These are phyloP conservation scores for Ustilago vetiveriae DNA, from an alignment of 1,284 basidiomycete genomes.

Conservation along the genomic window DNA sequence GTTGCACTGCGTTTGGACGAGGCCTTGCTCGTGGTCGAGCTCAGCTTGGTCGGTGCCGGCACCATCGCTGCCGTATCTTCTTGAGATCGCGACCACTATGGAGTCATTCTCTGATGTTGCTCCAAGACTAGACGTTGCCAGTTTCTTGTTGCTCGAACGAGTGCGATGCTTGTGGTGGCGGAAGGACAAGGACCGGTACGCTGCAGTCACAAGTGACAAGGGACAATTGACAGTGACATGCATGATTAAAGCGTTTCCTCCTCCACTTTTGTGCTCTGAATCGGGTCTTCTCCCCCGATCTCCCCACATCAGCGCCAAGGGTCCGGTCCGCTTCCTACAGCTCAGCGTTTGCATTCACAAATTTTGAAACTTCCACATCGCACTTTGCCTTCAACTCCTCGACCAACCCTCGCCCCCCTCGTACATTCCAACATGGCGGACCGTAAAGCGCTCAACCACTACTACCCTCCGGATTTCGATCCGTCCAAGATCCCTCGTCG, in stretches of 20 bases:
- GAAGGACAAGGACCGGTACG: no score
- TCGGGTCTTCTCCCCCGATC: no score
- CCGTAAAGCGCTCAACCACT: constrained; percentile 68
- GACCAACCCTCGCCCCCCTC: background rate
- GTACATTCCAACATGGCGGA: constrained; percentile 65
- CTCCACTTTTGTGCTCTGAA: background rate
- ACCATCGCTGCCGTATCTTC: constrained; percentile 15
- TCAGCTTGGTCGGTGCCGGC: constrained; percentile 32
- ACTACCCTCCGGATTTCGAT: constrained; percentile 84
- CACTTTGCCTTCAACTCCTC: no score
- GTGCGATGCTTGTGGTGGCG: no score
- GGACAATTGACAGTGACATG: background rate
- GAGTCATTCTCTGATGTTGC: constrained; percentile 4
- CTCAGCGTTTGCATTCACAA: background rate
- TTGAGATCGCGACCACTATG: background rate
- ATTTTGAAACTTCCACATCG: no score
- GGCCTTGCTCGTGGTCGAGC: constrained; percentile 18
- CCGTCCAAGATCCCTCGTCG: constrained; percentile 92
- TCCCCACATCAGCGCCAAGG: no score
- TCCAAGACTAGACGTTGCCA: no score
- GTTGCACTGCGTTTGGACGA: constrained; percentile 7
- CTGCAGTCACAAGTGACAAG: background rate
- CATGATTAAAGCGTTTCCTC: background rate
- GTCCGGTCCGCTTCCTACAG: background rate
- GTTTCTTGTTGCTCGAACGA: no score